Evolutionary conservation across 2,329 filamentous ascomycete species (phyloP).

Genomic region (Chaetomium globosum): DNA sequence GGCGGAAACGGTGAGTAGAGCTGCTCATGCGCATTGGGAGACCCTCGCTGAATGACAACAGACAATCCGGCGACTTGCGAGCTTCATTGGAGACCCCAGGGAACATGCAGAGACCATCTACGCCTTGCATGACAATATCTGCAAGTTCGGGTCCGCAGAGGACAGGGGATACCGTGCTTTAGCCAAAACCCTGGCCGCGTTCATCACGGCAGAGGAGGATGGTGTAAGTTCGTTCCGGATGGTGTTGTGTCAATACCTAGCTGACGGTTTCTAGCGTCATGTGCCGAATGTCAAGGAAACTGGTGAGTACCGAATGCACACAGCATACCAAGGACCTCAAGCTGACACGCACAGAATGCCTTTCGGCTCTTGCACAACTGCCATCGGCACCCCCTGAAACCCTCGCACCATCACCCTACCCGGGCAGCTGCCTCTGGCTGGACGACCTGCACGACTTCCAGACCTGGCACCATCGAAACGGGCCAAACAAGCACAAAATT

Average conservation of each 20-base stretch:
- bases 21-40: no score
- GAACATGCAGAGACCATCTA: constrained; percentile 43
- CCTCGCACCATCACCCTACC: constrained; percentile 34
- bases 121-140: constrained; percentile 47
- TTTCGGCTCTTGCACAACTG: constrained; percentile 32
- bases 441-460: constrained; percentile 41
- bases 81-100: constrained; percentile 40
- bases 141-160: constrained; percentile 43
- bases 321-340: no score
- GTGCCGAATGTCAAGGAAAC: constrained; percentile 37
- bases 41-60: constrained; percentile 21
- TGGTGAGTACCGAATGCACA: constrained; percentile 15
- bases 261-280: constrained; percentile 28
- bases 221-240: constrained; percentile 27
- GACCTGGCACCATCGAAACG: constrained; percentile 40
- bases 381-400: constrained; percentile 27
- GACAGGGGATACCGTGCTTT: constrained; percentile 40
- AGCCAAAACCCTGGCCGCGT: constrained; percentile 29
- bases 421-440: constrained; percentile 41
- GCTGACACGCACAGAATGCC: constrained; percentile 32
- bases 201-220: constrained; percentile 36
- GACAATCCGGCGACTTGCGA: constrained; percentile 37
- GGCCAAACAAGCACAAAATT: constrained; percentile 37
- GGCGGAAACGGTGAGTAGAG: constrained; percentile 31
- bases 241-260: no score